These are phyloP conservation scores for Pontederia crassipes DNA, from an alignment of 176 grass and related monocot species.

Conservation along the genomic window DNA sequence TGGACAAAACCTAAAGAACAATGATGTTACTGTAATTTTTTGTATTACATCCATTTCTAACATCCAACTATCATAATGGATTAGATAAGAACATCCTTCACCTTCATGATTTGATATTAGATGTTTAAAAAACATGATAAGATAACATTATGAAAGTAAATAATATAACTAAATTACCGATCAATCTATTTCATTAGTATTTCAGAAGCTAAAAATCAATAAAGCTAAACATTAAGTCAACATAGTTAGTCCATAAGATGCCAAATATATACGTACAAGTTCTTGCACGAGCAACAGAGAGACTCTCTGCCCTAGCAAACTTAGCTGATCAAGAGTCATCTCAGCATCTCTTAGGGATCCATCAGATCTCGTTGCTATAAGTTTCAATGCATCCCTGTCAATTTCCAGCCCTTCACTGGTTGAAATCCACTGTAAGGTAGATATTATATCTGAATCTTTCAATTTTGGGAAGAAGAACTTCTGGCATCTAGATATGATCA, in stretches of 20 bases:
- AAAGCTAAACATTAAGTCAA: not conserved
- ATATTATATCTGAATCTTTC: constrained; percentile 77
- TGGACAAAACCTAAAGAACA: too few species aligned
- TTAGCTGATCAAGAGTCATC: constrained; percentile 95
- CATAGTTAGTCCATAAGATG: not conserved
- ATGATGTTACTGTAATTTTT: too few species aligned
- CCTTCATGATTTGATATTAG: too few species aligned
- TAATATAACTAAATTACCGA: too few species aligned
- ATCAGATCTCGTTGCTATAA: constrained; percentile 83
- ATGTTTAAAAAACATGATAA: too few species aligned
- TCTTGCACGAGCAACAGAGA: constrained; percentile 84
- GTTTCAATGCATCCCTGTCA: constrained; percentile 83
- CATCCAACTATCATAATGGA: too few species aligned
- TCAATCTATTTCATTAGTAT: too few species aligned
- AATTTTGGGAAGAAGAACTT: constrained; percentile 93
- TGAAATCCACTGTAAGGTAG: constrained; percentile 81
- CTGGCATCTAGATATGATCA: constrained; percentile 79
- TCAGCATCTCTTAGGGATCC: constrained; percentile 89
- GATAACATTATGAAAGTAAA: too few species aligned
- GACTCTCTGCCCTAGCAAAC: constrained; percentile 90
- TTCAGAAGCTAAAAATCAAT: too few species aligned
- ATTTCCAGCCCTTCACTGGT: constrained; percentile 80
- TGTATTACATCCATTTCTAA: too few species aligned
- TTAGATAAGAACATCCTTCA: too few species aligned
- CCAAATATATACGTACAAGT: constrained; percentile 50